phyloP scores from a whole-genome alignment of 2,329 filamentous ascomycete genomes.

The Talaromyces verruculosus region DNA sequence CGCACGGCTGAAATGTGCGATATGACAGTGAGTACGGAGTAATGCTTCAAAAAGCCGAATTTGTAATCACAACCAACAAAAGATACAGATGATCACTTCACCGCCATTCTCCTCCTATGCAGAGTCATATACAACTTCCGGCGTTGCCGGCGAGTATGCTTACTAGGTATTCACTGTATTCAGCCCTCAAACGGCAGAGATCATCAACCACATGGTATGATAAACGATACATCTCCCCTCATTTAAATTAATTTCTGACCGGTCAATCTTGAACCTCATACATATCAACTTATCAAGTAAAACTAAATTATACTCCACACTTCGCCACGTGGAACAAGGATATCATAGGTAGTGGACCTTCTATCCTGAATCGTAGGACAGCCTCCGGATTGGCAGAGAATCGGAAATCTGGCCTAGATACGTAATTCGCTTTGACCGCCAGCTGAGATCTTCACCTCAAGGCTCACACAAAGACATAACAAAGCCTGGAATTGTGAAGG shows the following conservation, averaged over 20 bases:
- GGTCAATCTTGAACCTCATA: neutral
- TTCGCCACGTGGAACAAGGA: constrained; percentile 15
- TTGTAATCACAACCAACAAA: neutral
- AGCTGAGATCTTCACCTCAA: neutral
- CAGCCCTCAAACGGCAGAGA: neutral
- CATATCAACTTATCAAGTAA: neutral
- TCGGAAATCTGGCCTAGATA: neutral
- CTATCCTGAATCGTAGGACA: neutral
- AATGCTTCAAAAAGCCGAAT: neutral
- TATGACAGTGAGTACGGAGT: neutral
- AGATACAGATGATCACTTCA: neutral
- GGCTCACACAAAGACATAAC: neutral
- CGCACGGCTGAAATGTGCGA: neutral
- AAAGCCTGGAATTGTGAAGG: neutral
- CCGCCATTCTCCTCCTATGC: constrained; percentile 7
- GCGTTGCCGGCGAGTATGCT: neutral
- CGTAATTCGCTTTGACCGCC: neutral
- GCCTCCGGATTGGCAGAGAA: neutral
- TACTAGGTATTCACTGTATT: neutral
- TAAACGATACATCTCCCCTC: neutral
- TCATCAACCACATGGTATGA: constrained; percentile 11
- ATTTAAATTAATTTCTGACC: neutral
- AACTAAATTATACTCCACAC: constrained; percentile 5
- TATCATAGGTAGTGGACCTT: neutral
- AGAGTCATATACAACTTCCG: constrained; percentile 4